Evolutionary conservation across 1,284 basidiomycete species (phyloP), one percentile per base, ranked within the genome.

Genomic region (Ustilago hordei): DNA sequence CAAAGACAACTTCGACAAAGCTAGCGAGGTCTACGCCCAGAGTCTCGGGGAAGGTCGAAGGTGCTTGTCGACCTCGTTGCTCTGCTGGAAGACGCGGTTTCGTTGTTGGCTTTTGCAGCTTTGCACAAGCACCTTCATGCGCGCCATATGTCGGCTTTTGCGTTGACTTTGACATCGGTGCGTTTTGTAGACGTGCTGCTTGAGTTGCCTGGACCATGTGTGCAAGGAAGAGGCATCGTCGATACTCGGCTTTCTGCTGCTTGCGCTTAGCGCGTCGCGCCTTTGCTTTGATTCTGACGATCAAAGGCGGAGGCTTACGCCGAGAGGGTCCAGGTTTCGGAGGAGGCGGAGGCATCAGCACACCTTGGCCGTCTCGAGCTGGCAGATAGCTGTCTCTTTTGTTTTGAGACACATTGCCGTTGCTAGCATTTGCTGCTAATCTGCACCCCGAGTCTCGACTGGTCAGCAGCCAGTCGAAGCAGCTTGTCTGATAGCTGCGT

Each of bases 211-310:
- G 58, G 8, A 73, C 50, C 50, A 61, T 59, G 12, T 73, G 65
- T 3, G 65, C 23, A 12, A 74, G 60, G 54, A 74, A 74, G 17
- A 69, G 58, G 23, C 62, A 62, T 19, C 66, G 52, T 47, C 71
- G 71, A 47, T 69, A 48, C 48, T 73, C 70, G 31, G 66, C 71
- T 39, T 74, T 74, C 19, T 68, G 66, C 39, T 69, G 61, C 43
- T 74, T 74, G 13, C 71, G 56, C 23, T 62, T 74, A 6, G 71
- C 71, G 7, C 71, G 71, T 0, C 71, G 62, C 12, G 71, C 71
- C 56, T 59, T 65, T 32, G 71, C 71, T 36, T 63, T 69, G 43
- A 65, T 57, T 1, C 71, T 64, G 1, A 56, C 58, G 1, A 60
- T 59, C 34, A 74, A 52, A 1, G 66, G 66, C 28, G 71, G 71